phyloP scores from a whole-genome alignment of 2,329 filamentous ascomycete species.

The Herpotrichia juniperi region DNA sequence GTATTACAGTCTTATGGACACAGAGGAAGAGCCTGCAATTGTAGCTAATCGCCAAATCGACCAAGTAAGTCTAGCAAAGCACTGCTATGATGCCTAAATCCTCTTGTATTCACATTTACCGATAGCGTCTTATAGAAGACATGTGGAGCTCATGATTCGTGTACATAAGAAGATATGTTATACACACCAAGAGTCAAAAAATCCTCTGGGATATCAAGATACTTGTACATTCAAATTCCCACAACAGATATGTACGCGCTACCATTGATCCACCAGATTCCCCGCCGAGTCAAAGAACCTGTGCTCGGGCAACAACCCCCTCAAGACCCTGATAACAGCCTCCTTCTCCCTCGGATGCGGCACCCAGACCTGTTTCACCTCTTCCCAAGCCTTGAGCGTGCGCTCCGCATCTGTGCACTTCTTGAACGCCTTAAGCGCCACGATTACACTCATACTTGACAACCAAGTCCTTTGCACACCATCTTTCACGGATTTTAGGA shows the following conservation, averaged over 20 bases:
- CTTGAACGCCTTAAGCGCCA: slow-evolving; percentile 62
- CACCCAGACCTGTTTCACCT: slow-evolving; percentile 48
- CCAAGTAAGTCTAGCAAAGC: too few species aligned
- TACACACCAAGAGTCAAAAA: too few species aligned
- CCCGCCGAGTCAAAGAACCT: slow-evolving; percentile 18
- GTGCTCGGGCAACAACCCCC: slow-evolving; percentile 24
- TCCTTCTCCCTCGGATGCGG: slow-evolving; percentile 43
- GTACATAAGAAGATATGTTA: too few species aligned
- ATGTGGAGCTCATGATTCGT: too few species aligned
- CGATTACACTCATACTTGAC: slow-evolving; percentile 29
- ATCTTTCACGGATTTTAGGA: slow-evolving; percentile 24
- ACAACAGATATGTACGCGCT: background rate
- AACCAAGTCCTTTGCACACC: slow-evolving; percentile 35
- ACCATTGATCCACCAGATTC: background rate
- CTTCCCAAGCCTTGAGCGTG: slow-evolving; percentile 62
- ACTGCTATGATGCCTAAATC: too few species aligned
- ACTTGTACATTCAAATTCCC: too few species aligned
- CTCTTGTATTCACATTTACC: too few species aligned
- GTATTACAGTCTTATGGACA: too few species aligned
- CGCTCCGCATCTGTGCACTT: slow-evolving; percentile 61
- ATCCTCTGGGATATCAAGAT: too few species aligned
- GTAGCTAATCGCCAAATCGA: too few species aligned
- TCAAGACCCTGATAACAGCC: slow-evolving; percentile 27
- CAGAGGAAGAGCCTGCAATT: too few species aligned
- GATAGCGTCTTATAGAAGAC: too few species aligned